Base-by-base conservation (phyloP, 2,329 filamentous ascomycete species). In the Periconia macrospinosa region DNA sequence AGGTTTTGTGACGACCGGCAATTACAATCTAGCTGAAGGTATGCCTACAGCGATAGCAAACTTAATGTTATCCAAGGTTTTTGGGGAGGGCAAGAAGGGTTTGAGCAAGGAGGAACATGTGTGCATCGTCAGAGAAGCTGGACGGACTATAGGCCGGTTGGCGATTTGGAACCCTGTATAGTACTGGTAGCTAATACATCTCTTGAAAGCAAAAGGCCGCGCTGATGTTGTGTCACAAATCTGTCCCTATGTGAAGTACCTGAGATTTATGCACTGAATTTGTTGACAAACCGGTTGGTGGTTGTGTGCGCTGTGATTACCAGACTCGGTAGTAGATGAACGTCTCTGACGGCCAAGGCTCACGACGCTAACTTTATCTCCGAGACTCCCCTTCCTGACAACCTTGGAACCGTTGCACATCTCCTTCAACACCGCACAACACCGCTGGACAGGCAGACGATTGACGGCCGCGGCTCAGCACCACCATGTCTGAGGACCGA, bases 1-100 rank as follows among this genome's bases (percentile, higher is more conserved):
- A 47, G 94, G 94, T 0, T 99, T 96, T 70, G 87, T 97, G 20
- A 97, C 92, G 2, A 89, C 88, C 1, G 94, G 93, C 0, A 88
- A 90, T 47, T 96, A 88, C 70, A 92, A 88, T 65, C 81, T 97
- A 1, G 83, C 85, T 2, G 85, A 89, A 59, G 94, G 93, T 0
- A 83, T 82, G 60, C 90, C 88, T 1, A 86, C 86, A 15, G 93
- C 87, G 0, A 80, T 97, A 54, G 94, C 89, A 0, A 87, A 83
- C 47, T 68, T 97, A 23, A 78, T 85, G 14, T 77, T 87, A 1
- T 78, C 78, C 6, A 87, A 81, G 70, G 80, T 89, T 1, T 51
- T 84, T 3, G 75, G 79, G 45, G 54, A 83, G 2, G 74, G 41
- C 30, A 79, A 63, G 14, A 50, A 56, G 33, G 57, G 52, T 23